Evolutionary conservation across 2,329 filamentous ascomycete genomes (phyloP), one percentile per base, ranked within the genome.

Genomic region (Colletotrichum trifolii): DNA sequence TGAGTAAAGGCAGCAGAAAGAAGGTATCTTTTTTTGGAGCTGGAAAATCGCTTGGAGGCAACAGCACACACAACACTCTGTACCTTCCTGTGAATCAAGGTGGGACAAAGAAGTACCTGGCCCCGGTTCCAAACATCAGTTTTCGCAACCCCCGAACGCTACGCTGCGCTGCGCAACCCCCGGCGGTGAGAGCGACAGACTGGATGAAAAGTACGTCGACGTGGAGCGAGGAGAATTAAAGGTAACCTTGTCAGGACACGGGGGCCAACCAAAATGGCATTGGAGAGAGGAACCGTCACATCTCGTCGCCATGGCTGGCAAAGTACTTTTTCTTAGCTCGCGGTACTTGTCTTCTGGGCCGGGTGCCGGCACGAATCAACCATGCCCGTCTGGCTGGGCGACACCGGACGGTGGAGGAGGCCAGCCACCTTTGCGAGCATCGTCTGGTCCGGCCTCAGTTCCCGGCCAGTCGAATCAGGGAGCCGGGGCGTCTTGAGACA

Each of bases 361-460:
- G 56, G 61, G 43, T 40, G 38, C 56, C 50, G 56, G 61, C 61
- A 64, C 50, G 17, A 54, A 13, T 60, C 33, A 48, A n/a, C 10
- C 49, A 46, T n/a, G 8, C 34, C 13, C 46, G 50, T 50, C 39
- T 25, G 25, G 17, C 15, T 55, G 52, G 46, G 43, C 54, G 10
- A 25, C 25, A 25, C 25, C 25, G 25, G 25, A 25, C 25, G 25
- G 25, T 25, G 25, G 25, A 25, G 25, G 25, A 25, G 54, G 25
- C 17, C 47, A 13, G 33, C 15, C 47, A 13, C 15, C 40, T 54
- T 17, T 10, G 47, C 12, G 25, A 25, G 25, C 25, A 25, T 25
- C 25, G 25, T 25, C 25, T 25, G 25, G 25, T 40, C 38, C 38
- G 8, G 38, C 38, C 38, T 40, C 38, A 40, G 38, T 13, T 40